Base-by-base conservation (phyloP, 352 stramenopile genomes). In the Phytophthora idaei region DNA sequence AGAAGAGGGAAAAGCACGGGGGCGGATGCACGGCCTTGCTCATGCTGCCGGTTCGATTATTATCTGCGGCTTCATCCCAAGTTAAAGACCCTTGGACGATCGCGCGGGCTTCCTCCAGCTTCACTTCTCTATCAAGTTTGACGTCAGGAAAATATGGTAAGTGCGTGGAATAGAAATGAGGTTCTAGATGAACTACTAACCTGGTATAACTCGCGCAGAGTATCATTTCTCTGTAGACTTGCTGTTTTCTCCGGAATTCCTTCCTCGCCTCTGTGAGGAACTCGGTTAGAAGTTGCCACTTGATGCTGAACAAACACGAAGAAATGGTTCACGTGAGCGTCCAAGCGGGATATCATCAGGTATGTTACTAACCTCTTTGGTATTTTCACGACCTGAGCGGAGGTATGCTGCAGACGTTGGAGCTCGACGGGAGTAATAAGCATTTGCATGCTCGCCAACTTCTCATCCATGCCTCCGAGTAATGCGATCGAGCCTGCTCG, bases 351-450 rank as follows among this genome's bases (percentile, higher is more conserved):
- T 12, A 36, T 55, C 0, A 6, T 44, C 15, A 29, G 17, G 5
- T 1, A 36, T 12, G 9, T 21, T 29, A 15, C 45, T 48, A 17
- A 89, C 81, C 70, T 86, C 45, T 90, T 92, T 3, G 84, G 70
- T 27, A 94, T 80, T 37, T 84, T 87, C 47, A 94, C 79, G 31
- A 94, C 58, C 45, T 90, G 82, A 56, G 73, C 72, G 0, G 80
- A 60, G 45, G 78, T 78, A 62, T 86, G 76, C 47, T 93, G 84
- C 15, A 93, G 54, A 4, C 86, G 82, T 62, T 92, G 82, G 42
- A 93, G 69, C 74, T 94, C 84, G 31, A 94, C 83, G 4, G 86
- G 84, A 7, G 84, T 91, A 31, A 93, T 65, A 56, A 93, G 78
- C 59, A 89, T 85, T 73, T 93, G 86, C 86, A 92, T 92, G 8